Conservation (phyloP, 2,329 filamentous ascomycete species). For the Aspergillus viridinutans region DNA sequence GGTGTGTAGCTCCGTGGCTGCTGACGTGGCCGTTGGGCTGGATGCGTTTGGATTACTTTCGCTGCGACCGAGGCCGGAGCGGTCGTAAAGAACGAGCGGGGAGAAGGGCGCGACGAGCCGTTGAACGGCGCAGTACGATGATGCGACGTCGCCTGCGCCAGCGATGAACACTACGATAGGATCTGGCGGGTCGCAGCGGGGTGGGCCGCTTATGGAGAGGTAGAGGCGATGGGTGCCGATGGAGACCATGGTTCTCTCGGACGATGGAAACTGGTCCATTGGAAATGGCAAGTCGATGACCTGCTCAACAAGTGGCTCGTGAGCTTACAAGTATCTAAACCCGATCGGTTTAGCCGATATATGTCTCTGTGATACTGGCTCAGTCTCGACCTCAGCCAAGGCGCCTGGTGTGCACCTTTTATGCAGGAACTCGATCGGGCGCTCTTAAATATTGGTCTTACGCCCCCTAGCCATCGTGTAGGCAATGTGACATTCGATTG, state of each 20-base stretch:
- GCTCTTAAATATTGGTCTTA: no score
- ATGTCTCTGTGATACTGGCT: no score
- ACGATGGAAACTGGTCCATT: neutral
- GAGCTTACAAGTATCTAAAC: no score
- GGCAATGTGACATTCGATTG: no score
- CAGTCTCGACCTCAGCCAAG: no score
- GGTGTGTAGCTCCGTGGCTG: conserved; percentile 29
- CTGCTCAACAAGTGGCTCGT: neutral
- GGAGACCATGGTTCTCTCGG: conserved; percentile 16
- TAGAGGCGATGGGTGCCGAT: conserved; percentile 33
- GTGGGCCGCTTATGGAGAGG: conserved; percentile 23
- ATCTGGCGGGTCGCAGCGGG: conserved; percentile 17
- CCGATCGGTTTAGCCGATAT: no score
- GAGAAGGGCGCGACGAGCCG: conserved; percentile 25
- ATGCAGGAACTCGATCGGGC: no score
- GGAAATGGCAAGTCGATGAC: neutral
- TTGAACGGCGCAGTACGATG: conserved; percentile 31
- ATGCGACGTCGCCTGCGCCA: conserved; percentile 33
- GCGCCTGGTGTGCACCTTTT: no score
- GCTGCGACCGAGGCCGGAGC: conserved; percentile 36
- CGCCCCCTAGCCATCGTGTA: no score
- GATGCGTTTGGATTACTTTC: conserved; percentile 16
- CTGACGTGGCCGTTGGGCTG: conserved; percentile 17
- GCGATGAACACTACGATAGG: conserved; percentile 33
- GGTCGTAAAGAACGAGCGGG: conserved; percentile 34